These are phyloP conservation scores for Calocybe cyanea DNA, from an alignment of 768 basidiomycete genomes.

Conservation along the genomic window DNA sequence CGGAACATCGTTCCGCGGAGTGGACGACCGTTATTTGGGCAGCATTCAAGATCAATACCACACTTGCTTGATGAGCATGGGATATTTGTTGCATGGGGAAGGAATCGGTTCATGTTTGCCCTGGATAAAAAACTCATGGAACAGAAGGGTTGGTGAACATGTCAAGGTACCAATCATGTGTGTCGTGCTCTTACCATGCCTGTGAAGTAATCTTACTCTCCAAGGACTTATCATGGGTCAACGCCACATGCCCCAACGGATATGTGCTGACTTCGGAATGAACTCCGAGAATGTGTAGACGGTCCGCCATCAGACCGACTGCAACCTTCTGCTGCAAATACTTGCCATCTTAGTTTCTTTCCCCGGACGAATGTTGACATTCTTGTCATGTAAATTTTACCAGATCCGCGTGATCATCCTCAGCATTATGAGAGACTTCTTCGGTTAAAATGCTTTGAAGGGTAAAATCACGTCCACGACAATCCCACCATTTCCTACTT, in stretches of 20 bases:
- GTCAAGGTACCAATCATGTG: background rate
- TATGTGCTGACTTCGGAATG: background rate
- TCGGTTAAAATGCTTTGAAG: background rate
- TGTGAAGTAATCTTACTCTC: background rate
- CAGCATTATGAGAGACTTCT: too few relatives aligned
- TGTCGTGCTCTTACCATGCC: too few relatives aligned
- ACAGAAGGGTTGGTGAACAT: background rate
- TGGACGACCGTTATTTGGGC: too few relatives aligned
- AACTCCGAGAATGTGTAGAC: background rate
- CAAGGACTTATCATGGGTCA: background rate
- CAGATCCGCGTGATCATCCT: too few relatives aligned
- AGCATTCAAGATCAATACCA: too few relatives aligned
- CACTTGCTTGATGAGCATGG: background rate
- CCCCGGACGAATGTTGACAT: background rate
- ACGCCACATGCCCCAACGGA: constrained; percentile 5
- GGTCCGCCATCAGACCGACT: background rate
- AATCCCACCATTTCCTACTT: constrained; percentile 15
- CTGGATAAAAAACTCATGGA: background rate
- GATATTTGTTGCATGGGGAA: background rate
- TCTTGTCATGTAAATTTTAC: background rate
- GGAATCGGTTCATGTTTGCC: background rate
- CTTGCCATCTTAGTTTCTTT: constrained; percentile 2
- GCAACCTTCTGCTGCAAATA: background rate
- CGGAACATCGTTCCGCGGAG: too few relatives aligned
- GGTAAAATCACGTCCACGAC: too few relatives aligned